Evolutionary conservation across 2,329 filamentous ascomycete species (phyloP).

Genomic region (Talaromyces sp.): DNA sequence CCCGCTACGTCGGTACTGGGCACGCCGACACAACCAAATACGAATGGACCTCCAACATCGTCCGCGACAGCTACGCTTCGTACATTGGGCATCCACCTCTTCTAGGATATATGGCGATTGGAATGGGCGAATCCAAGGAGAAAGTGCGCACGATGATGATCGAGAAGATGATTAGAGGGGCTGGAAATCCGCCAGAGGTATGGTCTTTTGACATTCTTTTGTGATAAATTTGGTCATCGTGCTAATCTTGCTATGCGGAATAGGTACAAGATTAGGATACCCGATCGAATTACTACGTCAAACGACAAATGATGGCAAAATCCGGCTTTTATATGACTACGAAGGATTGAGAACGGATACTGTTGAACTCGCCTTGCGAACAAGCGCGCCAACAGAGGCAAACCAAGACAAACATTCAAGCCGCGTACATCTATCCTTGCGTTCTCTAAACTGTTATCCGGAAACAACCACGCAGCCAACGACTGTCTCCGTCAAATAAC

Average conservation of each 20-base stretch:
- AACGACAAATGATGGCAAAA: background rate
- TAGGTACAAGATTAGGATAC: conserved; percentile 9
- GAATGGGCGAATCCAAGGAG: conserved; percentile 78
- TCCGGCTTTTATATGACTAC: background rate
- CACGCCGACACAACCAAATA: conserved; percentile 95
- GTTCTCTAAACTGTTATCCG: background rate
- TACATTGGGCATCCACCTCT: conserved; percentile 87
- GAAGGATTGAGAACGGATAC: background rate
- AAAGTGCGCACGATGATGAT: conserved; percentile 77
- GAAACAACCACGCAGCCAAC: background rate
- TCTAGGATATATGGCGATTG: conserved; percentile 83
- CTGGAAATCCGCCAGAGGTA: conserved; percentile 63
- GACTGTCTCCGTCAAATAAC: background rate
- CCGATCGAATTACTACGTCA: background rate
- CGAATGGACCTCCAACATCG: conserved; percentile 95
- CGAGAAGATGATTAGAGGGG: conserved; percentile 66
- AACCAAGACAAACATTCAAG: no score
- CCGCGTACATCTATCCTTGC: background rate
- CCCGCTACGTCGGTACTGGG: conserved; percentile 92
- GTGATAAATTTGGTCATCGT: background rate
- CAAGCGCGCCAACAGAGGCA: background rate
- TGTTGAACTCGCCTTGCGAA: background rate
- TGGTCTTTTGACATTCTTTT: conserved; percentile 14
- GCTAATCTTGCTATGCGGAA: background rate
- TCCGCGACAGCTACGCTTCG: conserved; percentile 85